phyloP scores from a whole-genome alignment of 192 early-diverging fungal species.

The Coemansia sp. region DNA sequence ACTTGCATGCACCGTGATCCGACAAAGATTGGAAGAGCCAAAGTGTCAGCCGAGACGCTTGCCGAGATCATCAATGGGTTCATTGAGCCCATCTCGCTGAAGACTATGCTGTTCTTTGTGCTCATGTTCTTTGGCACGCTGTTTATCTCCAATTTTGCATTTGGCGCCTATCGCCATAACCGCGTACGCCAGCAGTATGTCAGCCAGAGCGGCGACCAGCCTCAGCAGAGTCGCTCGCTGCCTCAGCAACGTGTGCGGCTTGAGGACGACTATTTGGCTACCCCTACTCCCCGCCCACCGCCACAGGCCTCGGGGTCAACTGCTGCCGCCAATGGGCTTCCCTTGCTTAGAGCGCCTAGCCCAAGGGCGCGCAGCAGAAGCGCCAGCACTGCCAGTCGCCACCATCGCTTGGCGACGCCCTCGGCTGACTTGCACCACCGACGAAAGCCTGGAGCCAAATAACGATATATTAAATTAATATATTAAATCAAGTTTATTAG shows the following conservation, averaged over 20 bases:
- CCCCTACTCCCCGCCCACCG: conserved; percentile 10
- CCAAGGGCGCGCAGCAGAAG: background rate
- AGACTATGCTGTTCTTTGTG: conserved; percentile 70
- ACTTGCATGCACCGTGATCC: conserved; percentile 62
- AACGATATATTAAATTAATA: background rate
- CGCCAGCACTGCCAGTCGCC: background rate
- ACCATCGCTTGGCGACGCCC: background rate
- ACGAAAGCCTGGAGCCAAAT: background rate
- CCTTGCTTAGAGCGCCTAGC: background rate
- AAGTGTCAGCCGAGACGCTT: conserved; percentile 78
- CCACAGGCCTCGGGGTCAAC: background rate
- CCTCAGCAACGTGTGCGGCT: background rate
- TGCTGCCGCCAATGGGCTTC: background rate
- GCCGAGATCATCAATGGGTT: conserved; percentile 81
- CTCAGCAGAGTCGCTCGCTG: background rate
- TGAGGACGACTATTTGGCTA: conserved; percentile 14
- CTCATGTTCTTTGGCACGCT: conserved; percentile 50
- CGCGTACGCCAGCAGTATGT: conserved; percentile 39
- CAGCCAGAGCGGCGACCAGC: conserved; percentile 14
- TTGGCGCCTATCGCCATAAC: conserved; percentile 50
- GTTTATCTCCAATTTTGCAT: conserved; percentile 52
- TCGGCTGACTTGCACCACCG: background rate
- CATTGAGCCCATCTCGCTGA: conserved; percentile 81
- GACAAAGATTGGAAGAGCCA: conserved; percentile 64
- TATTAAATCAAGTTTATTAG: background rate